Percentiles rank a stretch among this genome's conserved stretches.
These are phyloP conservation scores for Claviceps lovelessii DNA, from an alignment of 2,329 filamentous ascomycete species.

Conservation along the genomic window DNA sequence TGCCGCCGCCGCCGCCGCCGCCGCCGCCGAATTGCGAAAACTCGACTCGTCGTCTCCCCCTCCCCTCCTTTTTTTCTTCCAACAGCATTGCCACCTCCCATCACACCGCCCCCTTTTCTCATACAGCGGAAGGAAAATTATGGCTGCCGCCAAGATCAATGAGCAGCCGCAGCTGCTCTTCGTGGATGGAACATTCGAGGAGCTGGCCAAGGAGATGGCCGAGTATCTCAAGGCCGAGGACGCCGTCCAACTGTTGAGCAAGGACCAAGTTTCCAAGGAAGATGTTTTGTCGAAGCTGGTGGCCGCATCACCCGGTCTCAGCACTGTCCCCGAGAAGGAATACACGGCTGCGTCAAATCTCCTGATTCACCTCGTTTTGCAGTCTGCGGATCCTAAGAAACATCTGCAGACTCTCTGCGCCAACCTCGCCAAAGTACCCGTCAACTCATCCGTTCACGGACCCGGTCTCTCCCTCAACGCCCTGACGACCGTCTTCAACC, in stretches of 20 bases:
- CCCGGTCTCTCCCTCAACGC: constrained; percentile 76
- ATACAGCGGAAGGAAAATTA: constrained; percentile 3
- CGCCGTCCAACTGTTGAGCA: constrained; percentile 59
- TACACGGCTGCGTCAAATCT: constrained; percentile 95
- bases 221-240: constrained; percentile 80
- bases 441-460: constrained; percentile 73
- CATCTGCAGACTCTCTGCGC: constrained; percentile 79
- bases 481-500: constrained; percentile 93
- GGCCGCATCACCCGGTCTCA: constrained; percentile 60
- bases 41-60: neutral
- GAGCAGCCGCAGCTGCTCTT: constrained; percentile 49
- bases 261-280: constrained; percentile 54
- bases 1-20: neutral
- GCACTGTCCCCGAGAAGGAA: constrained; percentile 85
- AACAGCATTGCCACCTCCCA: neutral
- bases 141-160: constrained; percentile 23
- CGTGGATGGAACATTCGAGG: constrained; percentile 85
- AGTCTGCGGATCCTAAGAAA: constrained; percentile 71
- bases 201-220: constrained; percentile 87
- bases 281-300: constrained; percentile 84
- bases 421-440: constrained; percentile 76
- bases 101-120: too few species aligned
- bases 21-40: neutral
- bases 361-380: constrained; percentile 80
- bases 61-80: too few species aligned